phyloP scores from a whole-genome alignment of 2,329 filamentous ascomycete genomes.

The Cryoendolithus antarcticus region DNA sequence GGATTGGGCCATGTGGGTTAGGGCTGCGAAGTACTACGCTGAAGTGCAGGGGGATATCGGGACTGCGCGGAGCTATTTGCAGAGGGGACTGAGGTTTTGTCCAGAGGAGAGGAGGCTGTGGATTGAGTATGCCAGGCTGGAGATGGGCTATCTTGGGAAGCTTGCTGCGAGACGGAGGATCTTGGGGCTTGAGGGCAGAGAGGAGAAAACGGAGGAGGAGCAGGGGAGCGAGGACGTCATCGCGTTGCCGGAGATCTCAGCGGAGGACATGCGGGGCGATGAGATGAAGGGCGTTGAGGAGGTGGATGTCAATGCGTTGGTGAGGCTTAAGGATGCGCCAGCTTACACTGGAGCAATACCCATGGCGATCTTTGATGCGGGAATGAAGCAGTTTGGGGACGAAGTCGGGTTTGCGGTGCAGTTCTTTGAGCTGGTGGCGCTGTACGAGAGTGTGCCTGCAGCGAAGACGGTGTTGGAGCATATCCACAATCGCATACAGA shows the following conservation, averaged over 20 bases:
- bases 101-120: conserved; percentile 61
- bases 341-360: conserved; percentile 89
- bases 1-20: conserved; percentile 72
- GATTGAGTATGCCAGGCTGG: conserved; percentile 80
- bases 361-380: conserved; percentile 78
- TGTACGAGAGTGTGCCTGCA: conserved; percentile 55
- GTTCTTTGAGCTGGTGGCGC: conserved; percentile 70
- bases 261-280: conserved; percentile 49
- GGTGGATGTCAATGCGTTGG: conserved; percentile 43
- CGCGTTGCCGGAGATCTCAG: conserved; percentile 46
- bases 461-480: conserved; percentile 58
- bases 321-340: conserved; percentile 58
- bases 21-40: conserved; percentile 64
- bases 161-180: conserved; percentile 62
- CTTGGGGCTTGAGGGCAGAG: conserved; percentile 60
- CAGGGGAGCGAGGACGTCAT: conserved; percentile 41
- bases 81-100: conserved; percentile 83
- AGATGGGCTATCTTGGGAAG: conserved; percentile 83
- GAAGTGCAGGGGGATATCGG: conserved; percentile 79
- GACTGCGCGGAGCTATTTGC: conserved; percentile 71
- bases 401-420: conserved; percentile 49
- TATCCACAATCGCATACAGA: conserved; percentile 51
- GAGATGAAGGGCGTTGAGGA: conserved; percentile 36
- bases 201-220: conserved; percentile 28
- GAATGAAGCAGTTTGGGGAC: conserved; percentile 64